These are phyloP conservation scores for Aspergillus versicolor DNA, from an alignment of 2,329 filamentous ascomycete species.

Conservation along the genomic window DNA sequence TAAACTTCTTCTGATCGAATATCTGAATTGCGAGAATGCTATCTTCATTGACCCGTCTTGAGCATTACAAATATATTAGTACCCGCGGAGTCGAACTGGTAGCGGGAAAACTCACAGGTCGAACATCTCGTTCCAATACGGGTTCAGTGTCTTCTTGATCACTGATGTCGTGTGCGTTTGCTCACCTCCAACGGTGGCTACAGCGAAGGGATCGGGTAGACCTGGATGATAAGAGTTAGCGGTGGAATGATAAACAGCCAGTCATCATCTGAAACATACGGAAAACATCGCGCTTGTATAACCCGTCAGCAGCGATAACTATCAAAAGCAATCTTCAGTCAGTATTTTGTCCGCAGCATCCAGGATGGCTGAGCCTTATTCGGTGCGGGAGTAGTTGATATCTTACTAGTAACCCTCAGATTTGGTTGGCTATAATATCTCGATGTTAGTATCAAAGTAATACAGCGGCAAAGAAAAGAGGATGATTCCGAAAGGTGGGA, in stretches of 20 bases:
- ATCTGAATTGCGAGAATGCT: slow-evolving; percentile 97
- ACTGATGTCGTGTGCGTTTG: slow-evolving; percentile 98
- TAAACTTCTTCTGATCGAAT: slow-evolving; percentile 99
- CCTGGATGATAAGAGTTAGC: slow-evolving; percentile 54
- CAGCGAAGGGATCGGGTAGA: slow-evolving; percentile 96
- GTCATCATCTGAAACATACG: slow-evolving; percentile 59
- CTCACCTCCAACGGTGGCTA: slow-evolving; percentile 94
- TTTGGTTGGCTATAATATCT: slow-evolving; percentile 67
- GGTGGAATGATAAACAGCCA: slow-evolving; percentile 3
- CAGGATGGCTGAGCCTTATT: not conserved
- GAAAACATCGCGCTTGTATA: slow-evolving; percentile 99
- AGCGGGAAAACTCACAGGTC: slow-evolving; percentile 70
- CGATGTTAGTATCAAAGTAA: slow-evolving; percentile 20
- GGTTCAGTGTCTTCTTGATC: slow-evolving; percentile 95
- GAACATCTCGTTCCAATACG: slow-evolving; percentile 99
- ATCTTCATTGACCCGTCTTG: slow-evolving; percentile 84
- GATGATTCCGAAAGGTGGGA: not conserved
- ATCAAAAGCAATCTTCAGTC: slow-evolving; percentile 24
- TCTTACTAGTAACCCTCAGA: slow-evolving; percentile 84
- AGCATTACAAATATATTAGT: slow-evolving; percentile 11
- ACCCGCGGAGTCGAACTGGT: not conserved
- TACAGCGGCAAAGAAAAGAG: not conserved
- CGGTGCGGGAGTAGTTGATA: not conserved
- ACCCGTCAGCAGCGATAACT: slow-evolving; percentile 98
- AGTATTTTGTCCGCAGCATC: slow-evolving; percentile 17